Percentiles rank a stretch among this genome's conserved stretches.
Conservation (phyloP, 1,139 yeast genomes). For the Suhomyces yuchorum region DNA sequence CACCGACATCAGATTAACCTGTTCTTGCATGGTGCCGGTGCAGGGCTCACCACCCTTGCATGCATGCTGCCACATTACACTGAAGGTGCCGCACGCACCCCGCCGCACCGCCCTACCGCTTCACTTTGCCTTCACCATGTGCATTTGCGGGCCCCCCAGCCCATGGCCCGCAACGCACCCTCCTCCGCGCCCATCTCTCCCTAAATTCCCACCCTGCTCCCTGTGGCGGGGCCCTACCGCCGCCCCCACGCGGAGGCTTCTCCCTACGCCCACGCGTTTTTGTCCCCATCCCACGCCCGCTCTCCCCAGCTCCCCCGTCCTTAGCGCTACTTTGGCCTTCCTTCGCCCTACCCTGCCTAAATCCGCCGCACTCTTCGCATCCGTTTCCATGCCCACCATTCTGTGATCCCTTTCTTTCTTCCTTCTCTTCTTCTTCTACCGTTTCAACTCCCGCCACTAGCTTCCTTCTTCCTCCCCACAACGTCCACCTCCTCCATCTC, state of each 20-base stretch:
- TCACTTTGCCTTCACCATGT: neutral
- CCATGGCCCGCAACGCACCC: too few relatives aligned
- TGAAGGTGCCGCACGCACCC: conserved; percentile 1
- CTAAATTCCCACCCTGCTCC: too few relatives aligned
- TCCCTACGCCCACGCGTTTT: too few relatives aligned
- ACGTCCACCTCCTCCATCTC: neutral
- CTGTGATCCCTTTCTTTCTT: conserved; percentile 7
- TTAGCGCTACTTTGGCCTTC: neutral
- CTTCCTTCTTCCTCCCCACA: neutral
- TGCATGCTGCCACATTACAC: conserved; percentile 2
- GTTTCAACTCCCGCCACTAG: neutral
- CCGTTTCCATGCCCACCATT: conserved; percentile 9
- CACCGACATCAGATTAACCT: conserved; percentile 1
- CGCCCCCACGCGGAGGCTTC: neutral
- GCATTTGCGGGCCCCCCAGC: neutral
- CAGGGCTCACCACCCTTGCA: neutral
- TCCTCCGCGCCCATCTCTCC: too few relatives aligned
- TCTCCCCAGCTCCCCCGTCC: neutral
- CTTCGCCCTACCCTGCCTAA: neutral
- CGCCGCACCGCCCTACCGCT: neutral
- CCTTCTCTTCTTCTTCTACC: neutral
- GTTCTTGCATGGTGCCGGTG: neutral
- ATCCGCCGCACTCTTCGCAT: conserved; percentile 7
- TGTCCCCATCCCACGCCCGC: too few relatives aligned
- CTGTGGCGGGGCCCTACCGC: neutral